phyloP scores from a whole-genome alignment of 2,329 filamentous ascomycete genomes.

The Laburnicola sp. region DNA sequence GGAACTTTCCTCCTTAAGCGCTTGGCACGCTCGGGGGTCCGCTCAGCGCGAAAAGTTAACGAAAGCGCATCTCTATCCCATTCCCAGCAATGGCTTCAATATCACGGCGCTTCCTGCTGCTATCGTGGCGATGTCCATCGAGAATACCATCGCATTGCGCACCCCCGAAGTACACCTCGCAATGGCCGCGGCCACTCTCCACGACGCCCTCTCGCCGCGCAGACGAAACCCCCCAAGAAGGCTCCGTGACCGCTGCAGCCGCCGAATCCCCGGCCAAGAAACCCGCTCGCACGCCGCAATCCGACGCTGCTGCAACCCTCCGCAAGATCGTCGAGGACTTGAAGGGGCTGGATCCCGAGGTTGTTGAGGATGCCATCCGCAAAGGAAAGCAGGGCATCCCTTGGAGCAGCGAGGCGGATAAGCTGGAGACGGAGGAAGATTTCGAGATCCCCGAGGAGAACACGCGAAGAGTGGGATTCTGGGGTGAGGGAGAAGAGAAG shows the following conservation, averaged over 20 bases:
- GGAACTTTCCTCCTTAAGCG: constrained; percentile 22
- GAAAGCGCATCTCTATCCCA: constrained; percentile 16
- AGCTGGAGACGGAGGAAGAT: constrained; percentile 30
- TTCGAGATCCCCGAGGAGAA: constrained; percentile 26
- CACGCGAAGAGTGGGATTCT: constrained; percentile 32
- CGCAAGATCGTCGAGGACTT: constrained; percentile 27
- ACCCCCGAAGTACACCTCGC: constrained; percentile 20
- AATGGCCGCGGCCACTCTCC: constrained; percentile 42
- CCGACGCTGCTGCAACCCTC: constrained; percentile 25
- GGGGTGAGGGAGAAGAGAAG: constrained; percentile 50
- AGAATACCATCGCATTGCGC: constrained; percentile 23
- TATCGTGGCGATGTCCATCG: constrained; percentile 34
- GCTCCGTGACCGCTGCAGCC: constrained; percentile 13
- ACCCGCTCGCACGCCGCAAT: neutral
- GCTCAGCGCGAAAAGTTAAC: constrained; percentile 39
- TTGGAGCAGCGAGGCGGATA: constrained; percentile 17
- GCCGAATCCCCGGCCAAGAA: constrained; percentile 11
- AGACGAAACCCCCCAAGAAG: constrained; percentile 22
- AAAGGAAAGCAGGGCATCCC: constrained; percentile 29
- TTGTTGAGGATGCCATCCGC: constrained; percentile 26
- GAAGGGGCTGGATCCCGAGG: constrained; percentile 26
- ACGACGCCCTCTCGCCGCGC: constrained; percentile 27
- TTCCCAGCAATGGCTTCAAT: constrained; percentile 41
- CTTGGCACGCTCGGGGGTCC: constrained; percentile 28
- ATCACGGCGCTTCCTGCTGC: constrained; percentile 38